These are phyloP conservation scores for Hymenoscyphus scutula DNA, from an alignment of 2,329 filamentous ascomycete species.

Conservation along the genomic window DNA sequence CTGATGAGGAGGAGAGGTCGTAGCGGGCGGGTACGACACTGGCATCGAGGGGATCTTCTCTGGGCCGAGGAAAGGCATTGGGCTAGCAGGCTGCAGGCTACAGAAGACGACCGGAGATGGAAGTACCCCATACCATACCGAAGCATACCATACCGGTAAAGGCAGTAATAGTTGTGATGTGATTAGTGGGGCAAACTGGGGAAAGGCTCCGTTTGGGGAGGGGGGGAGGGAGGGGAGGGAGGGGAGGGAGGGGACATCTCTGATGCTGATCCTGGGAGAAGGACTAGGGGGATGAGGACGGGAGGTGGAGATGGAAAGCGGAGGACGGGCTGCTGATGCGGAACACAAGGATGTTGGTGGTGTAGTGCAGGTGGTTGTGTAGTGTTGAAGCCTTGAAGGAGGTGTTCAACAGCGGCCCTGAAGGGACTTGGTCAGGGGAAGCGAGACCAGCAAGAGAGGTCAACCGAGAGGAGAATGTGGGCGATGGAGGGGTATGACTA, in stretches of 20 bases:
- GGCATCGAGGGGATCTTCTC: neutral
- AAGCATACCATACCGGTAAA: too few relatives aligned
- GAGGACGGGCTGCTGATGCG: slow-evolving; percentile 4
- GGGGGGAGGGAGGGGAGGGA: too few relatives aligned
- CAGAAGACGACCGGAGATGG: neutral
- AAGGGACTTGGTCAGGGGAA: slow-evolving; percentile 5
- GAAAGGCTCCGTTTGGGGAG: neutral
- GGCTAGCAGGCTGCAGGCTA: neutral
- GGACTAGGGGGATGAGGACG: neutral
- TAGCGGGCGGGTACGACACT: slow-evolving; percentile 6
- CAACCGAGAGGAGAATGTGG: neutral
- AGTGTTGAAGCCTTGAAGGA: too few relatives aligned
- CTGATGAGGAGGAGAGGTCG: slow-evolving; percentile 1
- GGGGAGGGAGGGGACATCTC: neutral
- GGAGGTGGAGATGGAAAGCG: neutral
- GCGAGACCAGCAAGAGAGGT: slow-evolving; percentile 9
- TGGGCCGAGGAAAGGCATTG: neutral
- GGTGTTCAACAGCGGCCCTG: slow-evolving; percentile 12
- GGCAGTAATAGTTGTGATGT: neutral
- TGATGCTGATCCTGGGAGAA: neutral
- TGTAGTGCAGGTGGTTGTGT: too few relatives aligned
- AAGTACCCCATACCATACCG: neutral
- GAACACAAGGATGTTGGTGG: neutral
- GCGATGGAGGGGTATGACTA: neutral
- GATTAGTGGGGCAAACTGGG: neutral